Evolutionary conservation across 2,329 filamentous ascomycete species (phyloP).

Genomic region (Dothiorella sarmentorum): DNA sequence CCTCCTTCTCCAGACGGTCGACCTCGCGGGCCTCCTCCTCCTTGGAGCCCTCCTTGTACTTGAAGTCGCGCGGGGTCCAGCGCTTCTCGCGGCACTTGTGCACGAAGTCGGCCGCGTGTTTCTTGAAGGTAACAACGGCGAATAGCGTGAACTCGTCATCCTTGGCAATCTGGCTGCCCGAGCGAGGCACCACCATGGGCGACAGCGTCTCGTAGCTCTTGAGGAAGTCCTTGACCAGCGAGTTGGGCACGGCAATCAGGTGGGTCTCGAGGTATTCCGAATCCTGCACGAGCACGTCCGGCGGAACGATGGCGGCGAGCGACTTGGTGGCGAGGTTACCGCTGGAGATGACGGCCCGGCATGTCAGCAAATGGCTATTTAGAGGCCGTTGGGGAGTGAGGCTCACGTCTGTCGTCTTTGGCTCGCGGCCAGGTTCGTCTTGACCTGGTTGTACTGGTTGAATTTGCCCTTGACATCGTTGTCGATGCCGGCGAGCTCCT

Average conservation of each 20-base stretch:
- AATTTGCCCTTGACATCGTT: slow-evolving; percentile 95
- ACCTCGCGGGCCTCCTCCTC: slow-evolving; percentile 88
- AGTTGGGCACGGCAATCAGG: slow-evolving; percentile 80
- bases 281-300: slow-evolving; percentile 70
- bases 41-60: slow-evolving; percentile 82
- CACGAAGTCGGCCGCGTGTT: slow-evolving; percentile 79
- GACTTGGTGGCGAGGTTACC: slow-evolving; percentile 95
- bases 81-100: slow-evolving; percentile 89
- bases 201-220: slow-evolving; percentile 83
- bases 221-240: slow-evolving; percentile 80
- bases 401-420: slow-evolving; percentile 83
- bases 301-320: slow-evolving; percentile 80
- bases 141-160: slow-evolving; percentile 90
- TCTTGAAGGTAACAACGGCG: slow-evolving; percentile 90
- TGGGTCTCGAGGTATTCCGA: slow-evolving; percentile 98
- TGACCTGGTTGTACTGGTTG: slow-evolving; percentile 88
- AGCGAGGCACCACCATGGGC: slow-evolving; percentile 91
- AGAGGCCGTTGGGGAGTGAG: not conserved
- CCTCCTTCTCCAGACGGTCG: slow-evolving; percentile 75
- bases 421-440: slow-evolving; percentile 75
- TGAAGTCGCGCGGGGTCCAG: slow-evolving; percentile 93
- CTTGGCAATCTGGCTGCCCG: slow-evolving; percentile 71
- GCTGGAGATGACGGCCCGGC: slow-evolving; percentile 42
- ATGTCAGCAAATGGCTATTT: not conserved
- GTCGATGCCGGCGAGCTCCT: slow-evolving; percentile 90